Percentiles rank a stretch among this genome's conserved stretches.
Conservation (phyloP, 2,329 filamentous ascomycete genomes). For the Colletotrichum sp. region DNA sequence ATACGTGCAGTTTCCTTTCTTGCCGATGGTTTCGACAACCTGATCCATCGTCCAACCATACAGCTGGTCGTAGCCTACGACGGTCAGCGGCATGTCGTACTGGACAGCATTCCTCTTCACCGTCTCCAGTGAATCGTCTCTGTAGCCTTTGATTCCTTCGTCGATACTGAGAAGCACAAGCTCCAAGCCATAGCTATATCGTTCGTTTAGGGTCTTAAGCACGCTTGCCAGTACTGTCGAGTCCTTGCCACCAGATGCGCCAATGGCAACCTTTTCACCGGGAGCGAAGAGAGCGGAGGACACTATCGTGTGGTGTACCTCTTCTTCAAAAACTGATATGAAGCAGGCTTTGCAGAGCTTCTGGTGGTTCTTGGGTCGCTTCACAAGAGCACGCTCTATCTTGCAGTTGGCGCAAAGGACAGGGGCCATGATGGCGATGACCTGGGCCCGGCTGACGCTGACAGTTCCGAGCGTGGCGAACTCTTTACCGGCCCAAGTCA, state of each 20-base stretch:
- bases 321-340: conserved; percentile 84
- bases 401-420: conserved; percentile 78
- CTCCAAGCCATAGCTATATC: conserved; percentile 84
- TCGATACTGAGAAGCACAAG: conserved; percentile 91
- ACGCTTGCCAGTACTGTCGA: conserved; percentile 95
- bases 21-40: conserved; percentile 93
- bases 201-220: conserved; percentile 91
- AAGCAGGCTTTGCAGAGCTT: conserved; percentile 94
- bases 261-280: conserved; percentile 90
- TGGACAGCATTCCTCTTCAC: conserved; percentile 93
- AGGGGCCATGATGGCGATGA: conserved; percentile 69
- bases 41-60: conserved; percentile 99
- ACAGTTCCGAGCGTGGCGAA: background rate
- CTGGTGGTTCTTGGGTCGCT: conserved; percentile 92
- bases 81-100: conserved; percentile 89
- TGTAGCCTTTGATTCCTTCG: conserved; percentile 95
- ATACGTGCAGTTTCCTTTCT: conserved; percentile 99
- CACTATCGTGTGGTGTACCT: conserved; percentile 91
- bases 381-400: conserved; percentile 80
- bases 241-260: conserved; percentile 96
- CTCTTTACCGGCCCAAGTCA: background rate
- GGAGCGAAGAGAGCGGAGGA: conserved; percentile 79
- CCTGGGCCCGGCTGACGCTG: background rate
- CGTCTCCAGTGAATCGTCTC: conserved; percentile 94
- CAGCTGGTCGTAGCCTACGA: conserved; percentile 90